Base-by-base conservation (phyloP, 129 eudicot genomes). In the Flaveria bidentis region DNA sequence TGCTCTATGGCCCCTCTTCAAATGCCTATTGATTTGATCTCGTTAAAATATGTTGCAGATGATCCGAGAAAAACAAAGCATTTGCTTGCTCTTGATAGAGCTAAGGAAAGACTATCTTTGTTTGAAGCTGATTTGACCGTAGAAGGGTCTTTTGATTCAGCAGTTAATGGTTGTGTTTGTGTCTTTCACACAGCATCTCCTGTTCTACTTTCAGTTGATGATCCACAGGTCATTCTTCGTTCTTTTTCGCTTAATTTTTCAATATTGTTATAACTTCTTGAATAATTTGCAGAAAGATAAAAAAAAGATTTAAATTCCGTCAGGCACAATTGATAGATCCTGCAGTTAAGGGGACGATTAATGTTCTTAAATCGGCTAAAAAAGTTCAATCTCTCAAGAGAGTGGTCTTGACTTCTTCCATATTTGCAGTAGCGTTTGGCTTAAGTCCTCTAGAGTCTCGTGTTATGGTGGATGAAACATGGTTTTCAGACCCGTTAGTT, bases 271-370 rank as follows among this genome's bases (percentile, higher is more conserved):
- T 42, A 42, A 42, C 47, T 42, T 42, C 9, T 42, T n/a, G 2
- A 74, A 57, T 25, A 12, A 9, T 12, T 44, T 33, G 15, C 66
- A 44, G n/a, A 45, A 16, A 49, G 46, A 9, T 63, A 4, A 26
- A 26, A 26, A 26, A 26, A 26, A 26, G 0, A 1, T 1, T 26
- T 11, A 2, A 22, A 14, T 72, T 17, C 49, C 20, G 50, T 55
- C 66, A 82, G 91, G 87, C 75, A 51, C 80, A 87, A 52, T 39
- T 87, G 67, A 6, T 87, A 65, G 87, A 87, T 26, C 91, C 88
- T 44, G 91, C 91, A 25, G 81, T 84, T 45, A 84, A 87, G 81
- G 91, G 88, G 66, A 87, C 91, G 16, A 81, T 84, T n/a, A 87
- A 84, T 76, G 91, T 87, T 76, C 86, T 87, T 23, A 66, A 33